Evolutionary conservation across 2,329 filamentous ascomycete genomes (phyloP), one percentile per base, ranked within the genome.

Genomic region (Knufia fluminis): DNA sequence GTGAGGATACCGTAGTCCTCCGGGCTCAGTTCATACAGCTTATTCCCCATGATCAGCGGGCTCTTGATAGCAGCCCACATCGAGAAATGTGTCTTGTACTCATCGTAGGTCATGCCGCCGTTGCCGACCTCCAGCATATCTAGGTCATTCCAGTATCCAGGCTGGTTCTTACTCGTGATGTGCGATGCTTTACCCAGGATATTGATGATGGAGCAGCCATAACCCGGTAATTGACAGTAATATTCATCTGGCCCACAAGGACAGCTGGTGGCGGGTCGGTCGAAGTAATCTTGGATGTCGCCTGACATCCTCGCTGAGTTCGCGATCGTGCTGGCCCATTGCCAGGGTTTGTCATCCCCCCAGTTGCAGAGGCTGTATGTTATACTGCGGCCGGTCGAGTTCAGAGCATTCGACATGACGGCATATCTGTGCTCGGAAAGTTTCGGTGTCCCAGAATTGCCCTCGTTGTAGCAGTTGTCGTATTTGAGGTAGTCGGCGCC

Each of bases 381-480:
- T 14, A 75, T 72, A 1, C 66, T 63, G 10, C 70, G 62, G 1
- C 69, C 71, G 9, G 72, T 73, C 10, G 62, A 60, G 49, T 73
- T 74, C 28, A 74, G 62, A 0, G 74, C 70, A n/a, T 70, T 60
- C 14, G 68, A 68, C 68, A 74, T 75, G 24, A 62, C 63, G 23
- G 71, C 67, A 60, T 75, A 77, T 20, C 71, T 68, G 43, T 70
- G 65, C 53, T 67, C 72, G 3, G 69, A 70, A 31, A 73, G 59
- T 51, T 70, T 63, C 0, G 70, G 66, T 1, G 66, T 73, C 10
- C 74, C 72, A 16, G 68, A 70, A 49, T 74, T 69, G 6, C 75
- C 75, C 52, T 72, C 65, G 53, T 77, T 77, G 59, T 69, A 77
- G 63, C 76, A 79, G 58, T 78, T 78, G 61, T 78, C 75, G 55